Percentiles rank a stretch among this genome's conserved stretches.
phyloP scores from a whole-genome alignment of 805 yeast species.

The Wickerhamiella spandovensis region DNA sequence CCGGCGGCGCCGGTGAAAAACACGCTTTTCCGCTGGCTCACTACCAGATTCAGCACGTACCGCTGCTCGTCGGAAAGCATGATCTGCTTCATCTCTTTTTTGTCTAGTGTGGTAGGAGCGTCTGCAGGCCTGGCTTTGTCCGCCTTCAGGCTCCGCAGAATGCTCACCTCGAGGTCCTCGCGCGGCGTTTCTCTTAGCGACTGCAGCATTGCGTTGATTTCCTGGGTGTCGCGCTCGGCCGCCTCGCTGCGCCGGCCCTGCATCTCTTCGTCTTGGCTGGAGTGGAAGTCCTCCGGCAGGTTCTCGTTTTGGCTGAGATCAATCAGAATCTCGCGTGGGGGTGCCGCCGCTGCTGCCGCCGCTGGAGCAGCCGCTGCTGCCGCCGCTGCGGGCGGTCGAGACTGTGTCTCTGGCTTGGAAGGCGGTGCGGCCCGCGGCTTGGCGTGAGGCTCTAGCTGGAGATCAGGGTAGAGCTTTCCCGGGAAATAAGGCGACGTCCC shows the following conservation, averaged over 20 bases:
- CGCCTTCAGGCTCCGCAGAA: background rate
- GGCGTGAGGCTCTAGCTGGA: too few relatives aligned
- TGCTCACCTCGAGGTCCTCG: background rate
- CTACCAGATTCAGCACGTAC: constrained; percentile 47
- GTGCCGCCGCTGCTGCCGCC: too few relatives aligned
- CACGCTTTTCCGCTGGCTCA: constrained; percentile 44
- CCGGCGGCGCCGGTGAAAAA: constrained; percentile 98
- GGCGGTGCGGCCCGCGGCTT: too few relatives aligned
- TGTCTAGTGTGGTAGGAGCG: too few relatives aligned
- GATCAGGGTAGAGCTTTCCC: background rate
- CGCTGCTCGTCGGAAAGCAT: constrained; percentile 36
- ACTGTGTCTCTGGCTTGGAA: too few relatives aligned
- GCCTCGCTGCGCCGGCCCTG: background rate
- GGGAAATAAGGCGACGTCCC: background rate
- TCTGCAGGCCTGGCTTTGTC: too few relatives aligned
- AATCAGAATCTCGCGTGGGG: background rate
- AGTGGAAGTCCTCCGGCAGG: background rate
- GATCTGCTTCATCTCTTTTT: constrained; percentile 4
- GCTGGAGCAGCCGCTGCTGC: too few relatives aligned
- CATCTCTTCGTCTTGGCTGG: background rate
- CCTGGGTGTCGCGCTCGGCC: background rate
- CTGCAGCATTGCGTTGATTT: background rate
- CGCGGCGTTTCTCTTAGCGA: background rate
- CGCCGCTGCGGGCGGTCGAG: too few relatives aligned
- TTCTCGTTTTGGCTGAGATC: background rate